phyloP scores from a whole-genome alignment of 2,329 filamentous ascomycete genomes.

The Neonectria neomacrospora region DNA sequence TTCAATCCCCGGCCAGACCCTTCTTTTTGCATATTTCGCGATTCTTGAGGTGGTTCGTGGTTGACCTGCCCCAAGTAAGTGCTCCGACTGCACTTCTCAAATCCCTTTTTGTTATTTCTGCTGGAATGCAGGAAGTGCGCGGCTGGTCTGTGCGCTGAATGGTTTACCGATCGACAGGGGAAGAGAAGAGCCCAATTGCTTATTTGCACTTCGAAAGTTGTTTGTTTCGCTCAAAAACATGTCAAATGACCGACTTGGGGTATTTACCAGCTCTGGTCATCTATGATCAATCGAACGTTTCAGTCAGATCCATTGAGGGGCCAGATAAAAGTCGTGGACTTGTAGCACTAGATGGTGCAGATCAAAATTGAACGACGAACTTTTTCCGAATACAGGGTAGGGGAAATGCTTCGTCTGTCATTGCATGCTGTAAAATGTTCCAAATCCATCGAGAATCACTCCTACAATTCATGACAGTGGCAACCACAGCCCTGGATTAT shows the following conservation, averaged over 20 bases:
- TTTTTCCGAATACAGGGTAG: background rate
- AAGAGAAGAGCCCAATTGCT: no score
- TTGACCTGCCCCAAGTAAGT: background rate
- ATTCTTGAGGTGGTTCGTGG: background rate
- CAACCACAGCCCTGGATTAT: background rate
- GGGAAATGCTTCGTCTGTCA: background rate
- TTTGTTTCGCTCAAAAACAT: no score
- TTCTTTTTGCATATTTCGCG: conserved; percentile 38
- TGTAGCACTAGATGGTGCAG: background rate
- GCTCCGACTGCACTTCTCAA: no score
- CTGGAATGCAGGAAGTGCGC: no score
- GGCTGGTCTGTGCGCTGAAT: background rate
- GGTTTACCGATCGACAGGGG: no score
- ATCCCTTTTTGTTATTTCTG: no score
- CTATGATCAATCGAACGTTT: no score
- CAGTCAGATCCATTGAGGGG: no score
- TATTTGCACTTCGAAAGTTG: no score
- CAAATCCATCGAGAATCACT: background rate
- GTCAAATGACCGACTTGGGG: no score
- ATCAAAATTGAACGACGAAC: background rate
- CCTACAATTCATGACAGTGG: background rate
- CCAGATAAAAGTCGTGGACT: no score
- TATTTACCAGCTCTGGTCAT: no score
- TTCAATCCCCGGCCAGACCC: conserved; percentile 60
- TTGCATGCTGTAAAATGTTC: background rate